Percentiles rank a stretch among this genome's conserved stretches.
phyloP scores from a whole-genome alignment of 495 filamentous ascomycete species.

The Oidiodendron maius region DNA sequence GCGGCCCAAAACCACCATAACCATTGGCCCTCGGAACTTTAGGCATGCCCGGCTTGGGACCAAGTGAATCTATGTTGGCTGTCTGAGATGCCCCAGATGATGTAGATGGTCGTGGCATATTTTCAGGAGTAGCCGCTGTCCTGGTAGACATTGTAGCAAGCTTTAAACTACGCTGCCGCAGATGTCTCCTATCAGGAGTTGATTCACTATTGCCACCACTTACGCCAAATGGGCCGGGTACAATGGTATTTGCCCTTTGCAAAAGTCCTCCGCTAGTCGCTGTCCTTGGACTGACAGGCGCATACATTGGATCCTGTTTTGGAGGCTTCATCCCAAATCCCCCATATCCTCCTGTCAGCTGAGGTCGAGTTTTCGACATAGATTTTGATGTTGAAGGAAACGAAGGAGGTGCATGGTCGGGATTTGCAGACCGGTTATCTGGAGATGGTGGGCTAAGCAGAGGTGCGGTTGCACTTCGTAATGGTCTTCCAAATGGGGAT shows the following conservation, averaged over 20 bases:
- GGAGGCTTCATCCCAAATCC: conserved; percentile 12
- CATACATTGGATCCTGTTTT: conserved; percentile 34
- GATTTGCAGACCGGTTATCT: conserved; percentile 33
- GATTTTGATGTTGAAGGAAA: conserved; percentile 37
- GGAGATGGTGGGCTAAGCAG: conserved; percentile 36
- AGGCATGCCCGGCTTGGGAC: conserved; percentile 28
- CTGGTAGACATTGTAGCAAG: conserved; percentile 10
- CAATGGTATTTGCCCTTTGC: conserved; percentile 59
- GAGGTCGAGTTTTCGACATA: neutral
- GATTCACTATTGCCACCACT: conserved; percentile 6
- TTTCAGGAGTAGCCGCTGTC: neutral
- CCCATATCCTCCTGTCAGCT: conserved; percentile 4
- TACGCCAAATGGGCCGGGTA: conserved; percentile 59
- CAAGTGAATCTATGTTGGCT: conserved; percentile 35
- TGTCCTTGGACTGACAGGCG: conserved; percentile 38
- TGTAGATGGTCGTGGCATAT: conserved; percentile 16
- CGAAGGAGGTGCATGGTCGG: conserved; percentile 56
- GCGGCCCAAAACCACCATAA: conserved; percentile 42
- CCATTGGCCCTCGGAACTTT: conserved; percentile 39
- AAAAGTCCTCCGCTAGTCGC: conserved; percentile 36
- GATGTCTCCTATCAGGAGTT: conserved; percentile 9
- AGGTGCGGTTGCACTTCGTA: conserved; percentile 42
- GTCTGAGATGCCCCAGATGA: conserved; percentile 15
- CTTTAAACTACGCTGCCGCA: conserved; percentile 10
- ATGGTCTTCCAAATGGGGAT: conserved; percentile 40